A percentile compares a stretch with the other conserved stretches of the same genome.
These are phyloP conservation scores for Clavaria fumosa DNA, from an alignment of 768 basidiomycete species.

Conservation along the genomic window DNA sequence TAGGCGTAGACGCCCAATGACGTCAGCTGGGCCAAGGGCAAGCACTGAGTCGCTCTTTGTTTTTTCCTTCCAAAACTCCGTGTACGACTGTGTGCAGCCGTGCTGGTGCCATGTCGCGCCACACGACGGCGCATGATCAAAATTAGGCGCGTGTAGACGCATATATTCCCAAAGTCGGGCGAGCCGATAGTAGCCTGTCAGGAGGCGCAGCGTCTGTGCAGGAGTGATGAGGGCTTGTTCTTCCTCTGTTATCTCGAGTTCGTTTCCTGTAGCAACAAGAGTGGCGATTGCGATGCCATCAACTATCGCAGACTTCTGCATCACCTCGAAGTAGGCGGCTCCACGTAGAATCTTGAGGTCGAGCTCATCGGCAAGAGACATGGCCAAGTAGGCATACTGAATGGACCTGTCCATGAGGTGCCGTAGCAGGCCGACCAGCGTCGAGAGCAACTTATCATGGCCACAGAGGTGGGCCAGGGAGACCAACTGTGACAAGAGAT, in stretches of 20 bases:
- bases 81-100: constrained; percentile 56
- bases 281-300: constrained; percentile 3
- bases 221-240: constrained; percentile 37
- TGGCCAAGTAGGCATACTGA: constrained; percentile 50
- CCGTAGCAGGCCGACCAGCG: constrained; percentile 42
- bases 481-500: constrained; percentile 46
- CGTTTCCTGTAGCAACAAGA: constrained; percentile 7
- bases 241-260: constrained; percentile 24
- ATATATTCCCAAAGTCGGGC: constrained; percentile 51
- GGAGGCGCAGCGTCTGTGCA: constrained; percentile 46
- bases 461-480: constrained; percentile 52
- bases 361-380: constrained; percentile 60
- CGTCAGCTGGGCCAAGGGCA: constrained; percentile 44
- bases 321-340: constrained; percentile 56
- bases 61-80: constrained; percentile 71
- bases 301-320: constrained; percentile 42
- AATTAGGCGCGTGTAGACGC: constrained; percentile 38
- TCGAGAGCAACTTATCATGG: constrained; percentile 42
- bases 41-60: constrained; percentile 46
- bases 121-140: constrained; percentile 50
- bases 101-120: constrained; percentile 64
- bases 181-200: constrained; percentile 57
- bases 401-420: constrained; percentile 43
- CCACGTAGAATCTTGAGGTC: constrained; percentile 44
- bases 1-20: constrained; percentile 45